phyloP scores from a whole-genome alignment of 306 rosid species.

The Acacia confusa region DNA sequence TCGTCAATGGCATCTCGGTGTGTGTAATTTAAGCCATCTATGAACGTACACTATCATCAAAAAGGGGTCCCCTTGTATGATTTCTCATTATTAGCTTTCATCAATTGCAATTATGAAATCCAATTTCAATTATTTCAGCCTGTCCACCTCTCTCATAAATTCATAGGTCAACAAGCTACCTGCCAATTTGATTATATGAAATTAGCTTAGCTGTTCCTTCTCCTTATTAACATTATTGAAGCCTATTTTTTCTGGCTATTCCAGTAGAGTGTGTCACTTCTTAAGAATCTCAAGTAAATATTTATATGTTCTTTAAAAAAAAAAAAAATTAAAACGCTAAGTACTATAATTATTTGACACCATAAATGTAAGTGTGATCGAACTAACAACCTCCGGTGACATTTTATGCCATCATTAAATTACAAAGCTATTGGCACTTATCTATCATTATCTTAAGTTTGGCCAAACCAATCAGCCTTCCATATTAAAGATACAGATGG shows the following conservation, averaged over 20 bases:
- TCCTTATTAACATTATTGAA: not conserved
- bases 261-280: not conserved
- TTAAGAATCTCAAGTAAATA: not conserved
- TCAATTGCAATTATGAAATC: not conserved
- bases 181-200: not conserved
- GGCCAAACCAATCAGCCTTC: not conserved
- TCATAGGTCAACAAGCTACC: not conserved
- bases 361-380: too few relatives aligned
- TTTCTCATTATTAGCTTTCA: not conserved
- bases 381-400: not conserved
- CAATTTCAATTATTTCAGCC: not conserved
- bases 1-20: not conserved
- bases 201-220: not conserved
- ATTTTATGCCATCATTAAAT: not conserved
- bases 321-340: too few relatives aligned
- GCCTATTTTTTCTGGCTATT: not conserved
- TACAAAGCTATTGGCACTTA: not conserved
- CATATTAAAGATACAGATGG: not conserved
- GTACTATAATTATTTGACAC: not conserved
- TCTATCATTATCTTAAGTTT: not conserved
- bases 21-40: slow-evolving; percentile 2
- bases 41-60: not conserved
- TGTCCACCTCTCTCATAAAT: not conserved
- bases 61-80: not conserved
- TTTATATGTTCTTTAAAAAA: too few relatives aligned